These are phyloP conservation scores for Vitellaria paradoxa DNA, from an alignment of 179 eudicot species.

Conservation along the genomic window DNA sequence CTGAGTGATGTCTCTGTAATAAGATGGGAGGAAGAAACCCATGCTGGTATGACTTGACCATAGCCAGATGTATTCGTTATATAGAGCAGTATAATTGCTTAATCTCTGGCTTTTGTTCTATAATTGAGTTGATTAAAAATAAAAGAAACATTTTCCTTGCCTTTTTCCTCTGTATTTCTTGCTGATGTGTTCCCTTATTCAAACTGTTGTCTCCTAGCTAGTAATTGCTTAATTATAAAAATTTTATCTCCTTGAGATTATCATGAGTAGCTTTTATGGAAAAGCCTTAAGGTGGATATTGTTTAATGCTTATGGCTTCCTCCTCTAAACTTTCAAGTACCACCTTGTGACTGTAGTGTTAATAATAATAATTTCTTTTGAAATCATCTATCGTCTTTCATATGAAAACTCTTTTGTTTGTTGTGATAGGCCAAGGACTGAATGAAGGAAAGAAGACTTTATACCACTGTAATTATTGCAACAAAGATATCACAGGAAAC, in stretches of 20 bases:
- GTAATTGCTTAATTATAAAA: no score
- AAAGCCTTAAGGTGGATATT: no score
- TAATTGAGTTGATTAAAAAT: no score
- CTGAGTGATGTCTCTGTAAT: background rate
- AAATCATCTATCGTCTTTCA: background rate
- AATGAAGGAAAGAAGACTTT: constrained; percentile 66
- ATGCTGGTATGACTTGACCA: background rate
- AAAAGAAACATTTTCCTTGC: no score
- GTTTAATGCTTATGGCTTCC: background rate
- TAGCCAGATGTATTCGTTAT: background rate
- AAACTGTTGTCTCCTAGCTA: no score
- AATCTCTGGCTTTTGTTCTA: background rate
- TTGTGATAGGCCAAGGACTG: constrained; percentile 45
- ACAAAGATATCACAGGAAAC: constrained; percentile 68
- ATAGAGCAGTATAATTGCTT: background rate
- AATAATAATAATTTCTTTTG: background rate
- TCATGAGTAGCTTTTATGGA: background rate
- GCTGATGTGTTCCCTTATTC: background rate
- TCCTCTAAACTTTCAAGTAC: background rate
- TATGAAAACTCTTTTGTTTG: background rate
- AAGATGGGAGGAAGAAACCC: background rate
- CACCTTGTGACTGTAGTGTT: background rate
- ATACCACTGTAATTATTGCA: constrained; percentile 84
- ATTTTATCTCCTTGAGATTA: no score
- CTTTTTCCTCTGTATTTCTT: no score